A percentile compares a stretch with the other conserved stretches of the same genome.
phyloP scores from a whole-genome alignment of 148 eudicot genomes.

The Rhododendron ovatum region DNA sequence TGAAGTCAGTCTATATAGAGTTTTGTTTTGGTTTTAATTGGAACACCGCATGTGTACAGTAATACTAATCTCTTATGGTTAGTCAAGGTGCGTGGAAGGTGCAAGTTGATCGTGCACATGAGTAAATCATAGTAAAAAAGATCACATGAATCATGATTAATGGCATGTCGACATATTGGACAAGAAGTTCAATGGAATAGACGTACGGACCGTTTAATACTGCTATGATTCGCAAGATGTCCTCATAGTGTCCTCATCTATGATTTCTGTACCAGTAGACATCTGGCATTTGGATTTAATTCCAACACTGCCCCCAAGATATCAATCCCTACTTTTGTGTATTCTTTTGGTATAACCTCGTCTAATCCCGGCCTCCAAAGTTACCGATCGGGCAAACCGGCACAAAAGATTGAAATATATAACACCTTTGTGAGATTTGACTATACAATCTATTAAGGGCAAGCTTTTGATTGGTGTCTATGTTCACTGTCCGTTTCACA shows the following conservation, averaged over 20 bases:
- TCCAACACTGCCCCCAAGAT: not conserved
- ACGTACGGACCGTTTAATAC: not conserved
- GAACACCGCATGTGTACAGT: too few species aligned
- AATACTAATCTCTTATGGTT: too few species aligned
- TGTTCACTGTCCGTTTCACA: not conserved
- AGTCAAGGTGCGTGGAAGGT: too few species aligned
- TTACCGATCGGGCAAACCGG: not conserved
- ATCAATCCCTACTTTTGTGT: not conserved
- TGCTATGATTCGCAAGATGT: not conserved
- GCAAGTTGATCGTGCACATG: too few species aligned
- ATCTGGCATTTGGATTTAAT: not conserved
- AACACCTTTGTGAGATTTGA: not conserved
- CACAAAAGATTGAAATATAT: not conserved
- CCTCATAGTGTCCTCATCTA: slow-evolving; percentile 9
- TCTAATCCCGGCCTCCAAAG: not conserved
- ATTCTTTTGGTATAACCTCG: not conserved
- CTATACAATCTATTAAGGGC: not conserved
- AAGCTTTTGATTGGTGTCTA: not conserved
- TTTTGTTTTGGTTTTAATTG: too few species aligned
- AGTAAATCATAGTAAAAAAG: not conserved
- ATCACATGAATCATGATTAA: not conserved
- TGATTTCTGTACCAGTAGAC: not conserved
- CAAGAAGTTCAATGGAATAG: not conserved
- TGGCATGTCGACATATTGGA: slow-evolving; percentile 13
- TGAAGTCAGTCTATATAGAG: too few species aligned